Base-by-base conservation (phyloP, 2,329 filamentous ascomycete species). In the Sclerotinia minor region DNA sequence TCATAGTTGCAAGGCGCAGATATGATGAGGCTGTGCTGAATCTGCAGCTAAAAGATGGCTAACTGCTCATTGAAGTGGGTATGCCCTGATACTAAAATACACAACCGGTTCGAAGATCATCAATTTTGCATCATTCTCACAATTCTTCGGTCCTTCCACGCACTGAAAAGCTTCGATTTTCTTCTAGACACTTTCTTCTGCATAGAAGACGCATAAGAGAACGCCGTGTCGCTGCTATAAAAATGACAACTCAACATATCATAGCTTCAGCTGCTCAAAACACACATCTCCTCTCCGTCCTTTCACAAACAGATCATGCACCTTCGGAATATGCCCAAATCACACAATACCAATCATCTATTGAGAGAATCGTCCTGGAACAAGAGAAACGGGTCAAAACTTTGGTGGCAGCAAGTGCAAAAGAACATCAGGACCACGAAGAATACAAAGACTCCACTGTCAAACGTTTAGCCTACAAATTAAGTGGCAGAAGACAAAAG, bases 361-460 rank as follows among this genome's bases (percentile, higher is more conserved):
- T 87, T 15, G 75, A 83, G 45, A 70, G 68, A 5, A 79, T 83
- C 60, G 76, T 83, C 44, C 57, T 65, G 0, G 71, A 72, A 2
- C 26, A 57, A 57, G 68, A 72, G 2, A 76, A 84, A 7, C 78
- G 81, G 35, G 81, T 82, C 15, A 75, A 78, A 35, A 26, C 29
- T 13, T 24, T 68, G 21, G 19, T 35, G 2, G 49, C 35, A 13
- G 26, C 32, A 32, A 64, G 57, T 65, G 59, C 44, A 35, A 79
- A 81, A 67, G 82, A 85, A 72, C 79, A 81, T 47, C 81, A 81
- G 60, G 82, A 84, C 21, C 83, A 85, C 68, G 78, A 83, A 64
- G 80, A 79, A 67, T 84, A 85, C 73, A 81, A 83, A 67, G 81
- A 85, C 76, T 83, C 80, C 63, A 80, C 81, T 55, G 77, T 85